Conservation (phyloP, 176 grass and related monocot species). For the Musa acuminata region DNA sequence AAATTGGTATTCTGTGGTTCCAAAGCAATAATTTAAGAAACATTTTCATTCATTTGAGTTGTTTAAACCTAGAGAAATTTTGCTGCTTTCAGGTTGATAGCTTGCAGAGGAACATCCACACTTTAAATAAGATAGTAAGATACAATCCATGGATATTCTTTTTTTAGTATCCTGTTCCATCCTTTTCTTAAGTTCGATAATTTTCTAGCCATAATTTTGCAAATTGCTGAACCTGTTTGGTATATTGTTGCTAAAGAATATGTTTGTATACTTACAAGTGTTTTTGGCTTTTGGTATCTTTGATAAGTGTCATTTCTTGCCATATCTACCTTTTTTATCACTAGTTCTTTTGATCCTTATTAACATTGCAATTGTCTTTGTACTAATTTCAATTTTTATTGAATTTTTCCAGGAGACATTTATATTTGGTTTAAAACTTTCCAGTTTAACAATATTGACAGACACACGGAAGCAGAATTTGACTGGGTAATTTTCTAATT, state of each 20-base stretch:
- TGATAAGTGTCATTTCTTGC: background rate
- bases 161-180: too few relatives aligned
- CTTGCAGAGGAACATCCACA: too few relatives aligned
- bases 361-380: background rate
- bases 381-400: background rate
- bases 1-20: too few relatives aligned
- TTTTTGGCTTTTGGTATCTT: background rate
- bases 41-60: too few relatives aligned
- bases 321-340: background rate
- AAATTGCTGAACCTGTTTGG: background rate
- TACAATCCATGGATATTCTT: too few relatives aligned
- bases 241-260: background rate
- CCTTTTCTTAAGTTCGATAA: too few relatives aligned
- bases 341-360: background rate
- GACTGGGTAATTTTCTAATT: constrained; percentile 42
- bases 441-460: constrained; percentile 73
- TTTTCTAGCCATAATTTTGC: background rate
- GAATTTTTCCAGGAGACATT: constrained; percentile 46
- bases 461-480: constrained; percentile 71
- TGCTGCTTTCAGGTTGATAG: too few relatives aligned
- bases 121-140: too few relatives aligned
- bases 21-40: too few relatives aligned
- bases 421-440: constrained; percentile 74
- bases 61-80: too few relatives aligned
- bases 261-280: background rate